Conservation (phyloP, 768 basidiomycete species). For the Rhodosporidiobolus sp. region DNA sequence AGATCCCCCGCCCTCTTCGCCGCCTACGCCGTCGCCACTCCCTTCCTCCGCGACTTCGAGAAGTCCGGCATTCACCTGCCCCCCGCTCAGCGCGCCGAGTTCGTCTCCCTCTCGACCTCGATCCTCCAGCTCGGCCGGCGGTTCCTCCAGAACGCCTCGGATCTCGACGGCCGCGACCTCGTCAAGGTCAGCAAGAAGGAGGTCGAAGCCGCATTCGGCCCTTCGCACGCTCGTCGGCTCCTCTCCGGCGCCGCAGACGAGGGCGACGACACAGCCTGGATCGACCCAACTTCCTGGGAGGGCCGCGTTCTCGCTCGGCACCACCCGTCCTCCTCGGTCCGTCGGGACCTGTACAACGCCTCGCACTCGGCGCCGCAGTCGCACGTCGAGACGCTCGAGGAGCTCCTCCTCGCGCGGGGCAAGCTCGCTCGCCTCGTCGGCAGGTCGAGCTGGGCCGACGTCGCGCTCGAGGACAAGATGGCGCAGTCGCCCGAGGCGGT, state of each 20-base stretch:
- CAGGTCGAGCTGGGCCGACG: conserved; percentile 76
- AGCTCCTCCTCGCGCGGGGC: conserved; percentile 69
- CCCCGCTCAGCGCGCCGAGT: conserved; percentile 68
- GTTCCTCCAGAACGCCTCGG: conserved; percentile 58
- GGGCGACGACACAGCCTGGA: conserved; percentile 49
- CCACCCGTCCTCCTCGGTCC: conserved; percentile 76
- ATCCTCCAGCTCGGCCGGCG: conserved; percentile 81
- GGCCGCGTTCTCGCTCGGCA: conserved; percentile 91
- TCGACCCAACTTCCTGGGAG: conserved; percentile 82
- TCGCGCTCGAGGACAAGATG: conserved; percentile 93
- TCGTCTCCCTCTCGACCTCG: conserved; percentile 84
- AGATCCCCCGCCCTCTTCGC: conserved; percentile 43
- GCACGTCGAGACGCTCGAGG: conserved; percentile 73
- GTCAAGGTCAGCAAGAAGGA: conserved; percentile 7
- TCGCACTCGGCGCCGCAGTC: conserved; percentile 58
- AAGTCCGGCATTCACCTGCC: conserved; percentile 92
- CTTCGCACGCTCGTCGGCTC: conserved; percentile 35
- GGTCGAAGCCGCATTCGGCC: conserved; percentile 26
- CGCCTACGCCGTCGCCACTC: conserved; percentile 64
- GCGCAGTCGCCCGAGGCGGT: conserved; percentile 95
- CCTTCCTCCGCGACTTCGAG: conserved; percentile 95
- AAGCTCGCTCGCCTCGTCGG: conserved; percentile 82
- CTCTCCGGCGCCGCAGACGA: conserved; percentile 8
- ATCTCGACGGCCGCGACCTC: conserved; percentile 15
- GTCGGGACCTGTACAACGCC: conserved; percentile 77